Percentiles rank a stretch among this genome's conserved stretches.
Conservation (phyloP, 148 eudicot species). For the Mesembryanthemum crystallinum region DNA sequence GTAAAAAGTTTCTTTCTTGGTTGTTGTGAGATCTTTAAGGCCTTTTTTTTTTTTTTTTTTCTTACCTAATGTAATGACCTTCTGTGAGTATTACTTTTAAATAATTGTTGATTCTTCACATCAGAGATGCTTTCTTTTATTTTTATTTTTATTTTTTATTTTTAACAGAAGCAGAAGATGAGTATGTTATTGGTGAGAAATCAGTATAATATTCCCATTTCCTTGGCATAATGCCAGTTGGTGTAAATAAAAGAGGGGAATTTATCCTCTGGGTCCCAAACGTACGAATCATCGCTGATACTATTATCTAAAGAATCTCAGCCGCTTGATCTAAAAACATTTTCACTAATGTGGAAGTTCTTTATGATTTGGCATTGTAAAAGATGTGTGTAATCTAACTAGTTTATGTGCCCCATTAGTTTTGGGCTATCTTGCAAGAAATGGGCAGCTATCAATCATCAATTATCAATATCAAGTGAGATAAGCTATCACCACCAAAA, state of each 20-base stretch:
- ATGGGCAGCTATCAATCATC: constrained; percentile 22
- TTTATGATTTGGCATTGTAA: neutral
- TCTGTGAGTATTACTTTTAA: neutral
- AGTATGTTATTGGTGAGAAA: neutral
- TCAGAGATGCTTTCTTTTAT: neutral
- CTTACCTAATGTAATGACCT: constrained; percentile 29
- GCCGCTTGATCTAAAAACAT: constrained; percentile 8
- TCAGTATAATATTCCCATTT: constrained; percentile 4
- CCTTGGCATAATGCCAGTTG: constrained; percentile 23
- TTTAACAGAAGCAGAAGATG: neutral
- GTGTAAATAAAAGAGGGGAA: neutral
- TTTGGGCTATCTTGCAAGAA: constrained; percentile 13
- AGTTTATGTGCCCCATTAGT: neutral
- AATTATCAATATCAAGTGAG: no score
- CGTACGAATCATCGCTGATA: neutral
- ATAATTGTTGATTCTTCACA: neutral
- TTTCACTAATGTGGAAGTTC: no score
- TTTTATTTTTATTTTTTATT: neutral
- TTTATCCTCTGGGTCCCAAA: constrained; percentile 8
- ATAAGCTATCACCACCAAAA: constrained; percentile 19
- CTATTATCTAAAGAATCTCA: neutral
- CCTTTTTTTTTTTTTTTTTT: constrained; percentile 5
- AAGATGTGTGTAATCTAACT: neutral
- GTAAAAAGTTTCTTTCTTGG: constrained; percentile 1
- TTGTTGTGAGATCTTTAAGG: neutral